Base-by-base conservation (phyloP, 345 rosid genomes). In the Eucalyptus lansdowneana region DNA sequence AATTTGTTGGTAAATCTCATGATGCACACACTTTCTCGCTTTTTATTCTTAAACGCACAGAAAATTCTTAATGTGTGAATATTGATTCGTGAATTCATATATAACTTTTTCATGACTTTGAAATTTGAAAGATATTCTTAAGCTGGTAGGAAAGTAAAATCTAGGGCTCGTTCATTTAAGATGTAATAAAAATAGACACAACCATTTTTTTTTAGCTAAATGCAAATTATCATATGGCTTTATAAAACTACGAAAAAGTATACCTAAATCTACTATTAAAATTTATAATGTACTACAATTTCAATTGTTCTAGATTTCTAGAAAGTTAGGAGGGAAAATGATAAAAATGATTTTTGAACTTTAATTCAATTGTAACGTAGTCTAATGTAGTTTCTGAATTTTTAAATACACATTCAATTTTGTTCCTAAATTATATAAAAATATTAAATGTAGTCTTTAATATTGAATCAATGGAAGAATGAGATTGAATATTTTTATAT, bases 331-430 rank as follows among this genome's bases (percentile, higher is more conserved):
- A 56, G 62, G 27, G 29, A 24, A 56, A 22, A 56, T 1, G 27
- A 56, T 56, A 56, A 22, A 22, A 56, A 56, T 56, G 6, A 10
- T 56, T 56, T 22, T 22, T 24, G 62, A 56, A 56, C 62, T 56
- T 24, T 22, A 24, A 56, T 10, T 56, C 29, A 22, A 56, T 22
- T 8, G 24, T 19, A 53, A 53, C 10, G 19, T 53, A 53, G 2
- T 19, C 2, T 2, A 53, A 53, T 53, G 11, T 53, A 19, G 1
- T 53, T 53, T 0, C 5, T 19, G 10, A 53, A 53, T 19, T 53
- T 51, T 19, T 53, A 53, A 53, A 19, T 53, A 53, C 24, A 0
- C 0, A 0, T 24, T 9, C 0, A 9, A 2, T 56, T 1, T 56
- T 4, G 13, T 56, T 1, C 2, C 12, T 22, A 22, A 56, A 56